A percentile compares a stretch with the other conserved stretches of the same genome.
Evolutionary conservation across 305 asterid genomes (phyloP).

Genomic region (Fraxinus platypoda): DNA sequence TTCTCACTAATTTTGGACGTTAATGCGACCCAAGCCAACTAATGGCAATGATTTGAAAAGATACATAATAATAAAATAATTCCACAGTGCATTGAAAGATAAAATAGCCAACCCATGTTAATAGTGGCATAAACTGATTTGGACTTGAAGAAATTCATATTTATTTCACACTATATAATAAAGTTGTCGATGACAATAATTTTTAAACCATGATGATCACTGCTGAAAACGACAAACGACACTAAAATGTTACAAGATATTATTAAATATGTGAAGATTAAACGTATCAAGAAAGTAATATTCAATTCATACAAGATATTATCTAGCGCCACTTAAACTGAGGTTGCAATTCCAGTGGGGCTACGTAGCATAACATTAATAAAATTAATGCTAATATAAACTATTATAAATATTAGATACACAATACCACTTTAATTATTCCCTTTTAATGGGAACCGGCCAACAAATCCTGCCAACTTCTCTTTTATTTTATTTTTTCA

Average conservation of each 20-base stretch:
- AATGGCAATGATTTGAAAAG: constrained; percentile 2
- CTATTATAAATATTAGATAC: neutral
- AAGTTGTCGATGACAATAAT: too few relatives aligned
- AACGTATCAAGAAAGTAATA: constrained; percentile 4
- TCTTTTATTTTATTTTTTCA: neutral
- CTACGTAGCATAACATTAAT: neutral
- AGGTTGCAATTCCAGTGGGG: too few relatives aligned
- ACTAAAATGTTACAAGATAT: neutral
- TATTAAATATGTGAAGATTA: constrained; percentile 15
- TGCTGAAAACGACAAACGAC: neutral
- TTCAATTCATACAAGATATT: constrained; percentile 7
- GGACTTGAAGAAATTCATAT: neutral
- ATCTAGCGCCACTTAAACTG: too few relatives aligned
- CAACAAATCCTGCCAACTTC: neutral
- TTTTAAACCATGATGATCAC: too few relatives aligned
- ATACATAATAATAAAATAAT: neutral
- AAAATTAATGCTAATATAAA: neutral
- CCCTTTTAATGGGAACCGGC: constrained; percentile 15
- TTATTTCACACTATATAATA: neutral
- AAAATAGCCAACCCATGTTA: neutral
- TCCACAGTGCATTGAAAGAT: neutral
- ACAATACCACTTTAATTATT: neutral
- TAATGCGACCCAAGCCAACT: neutral
- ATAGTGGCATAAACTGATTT: constrained; percentile 13
- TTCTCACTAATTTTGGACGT: too few relatives aligned